phyloP scores from a whole-genome alignment of 2,329 filamentous ascomycete species.

The Xenoacremonium recifei region DNA sequence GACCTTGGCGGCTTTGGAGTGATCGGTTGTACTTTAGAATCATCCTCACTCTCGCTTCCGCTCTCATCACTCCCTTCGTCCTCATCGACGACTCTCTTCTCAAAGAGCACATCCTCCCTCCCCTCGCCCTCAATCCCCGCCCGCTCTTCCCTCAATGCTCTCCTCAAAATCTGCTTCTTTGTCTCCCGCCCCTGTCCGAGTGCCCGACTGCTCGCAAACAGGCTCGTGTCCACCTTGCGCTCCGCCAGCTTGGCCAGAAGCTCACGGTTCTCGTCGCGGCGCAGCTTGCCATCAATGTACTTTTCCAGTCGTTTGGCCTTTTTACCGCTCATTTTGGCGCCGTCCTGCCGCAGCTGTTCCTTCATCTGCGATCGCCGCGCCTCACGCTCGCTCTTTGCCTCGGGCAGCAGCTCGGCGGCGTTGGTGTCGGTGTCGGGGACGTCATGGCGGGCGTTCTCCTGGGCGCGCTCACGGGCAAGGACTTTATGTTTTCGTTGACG shows the following conservation, averaged over 20 bases:
- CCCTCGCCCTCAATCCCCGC: constrained; percentile 60
- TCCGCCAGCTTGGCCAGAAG: constrained; percentile 80
- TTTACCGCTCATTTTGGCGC: constrained; percentile 58
- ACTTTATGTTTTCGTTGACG: constrained; percentile 68
- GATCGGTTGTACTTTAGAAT: constrained; percentile 2
- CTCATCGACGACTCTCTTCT: constrained; percentile 29
- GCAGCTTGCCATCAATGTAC: constrained; percentile 83
- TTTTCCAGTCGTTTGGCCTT: constrained; percentile 67
- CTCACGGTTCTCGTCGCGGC: constrained; percentile 86
- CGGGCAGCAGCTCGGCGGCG: constrained; percentile 32
- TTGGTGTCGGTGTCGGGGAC: constrained; percentile 35
- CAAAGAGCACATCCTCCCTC: constrained; percentile 55
- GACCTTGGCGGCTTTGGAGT: constrained; percentile 2
- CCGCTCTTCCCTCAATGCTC: constrained; percentile 62
- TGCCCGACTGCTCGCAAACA: constrained; percentile 74
- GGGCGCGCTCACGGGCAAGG: constrained; percentile 59
- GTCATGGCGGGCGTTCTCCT: constrained; percentile 41
- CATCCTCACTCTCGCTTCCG: constrained; percentile 15
- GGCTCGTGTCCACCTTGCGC: constrained; percentile 76
- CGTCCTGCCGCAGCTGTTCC: constrained; percentile 50
- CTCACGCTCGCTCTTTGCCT: constrained; percentile 49
- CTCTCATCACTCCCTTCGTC: constrained; percentile 24
- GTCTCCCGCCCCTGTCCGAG: constrained; percentile 71
- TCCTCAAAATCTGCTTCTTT: constrained; percentile 65
- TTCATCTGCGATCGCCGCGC: constrained; percentile 56